Conservation (phyloP, 257 asterid species). For the Henckelia pumila region DNA sequence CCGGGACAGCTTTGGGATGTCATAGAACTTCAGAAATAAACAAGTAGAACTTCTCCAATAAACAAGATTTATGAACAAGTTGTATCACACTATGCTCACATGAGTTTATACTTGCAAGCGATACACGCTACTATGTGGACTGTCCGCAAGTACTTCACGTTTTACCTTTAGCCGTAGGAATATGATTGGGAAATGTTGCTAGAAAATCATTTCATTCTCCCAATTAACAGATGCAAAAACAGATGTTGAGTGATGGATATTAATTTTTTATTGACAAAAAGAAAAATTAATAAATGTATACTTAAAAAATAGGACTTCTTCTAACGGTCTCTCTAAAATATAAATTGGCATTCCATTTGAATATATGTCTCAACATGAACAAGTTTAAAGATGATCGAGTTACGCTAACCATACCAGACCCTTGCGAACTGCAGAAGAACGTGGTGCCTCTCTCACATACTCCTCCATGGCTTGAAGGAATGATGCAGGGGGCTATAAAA, state of each 20-base stretch:
- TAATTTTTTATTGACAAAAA: not conserved
- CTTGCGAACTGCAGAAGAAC: constrained; percentile 65
- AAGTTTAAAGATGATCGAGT: constrained; percentile 14
- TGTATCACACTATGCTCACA: not conserved
- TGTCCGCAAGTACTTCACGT: not conserved
- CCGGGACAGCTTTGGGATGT: not conserved
- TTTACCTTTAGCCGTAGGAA: not conserved
- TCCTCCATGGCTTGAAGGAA: constrained; percentile 98
- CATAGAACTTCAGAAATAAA: no score
- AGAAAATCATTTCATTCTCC: not conserved
- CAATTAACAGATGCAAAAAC: not conserved
- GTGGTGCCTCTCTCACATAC: constrained; percentile 94
- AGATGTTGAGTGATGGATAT: not conserved
- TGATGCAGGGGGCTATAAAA: constrained; percentile 87
- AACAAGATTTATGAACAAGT: not conserved
- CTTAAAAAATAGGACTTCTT: not conserved
- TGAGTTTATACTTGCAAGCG: not conserved
- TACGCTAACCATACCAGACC: constrained; percentile 48
- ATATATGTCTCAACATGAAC: not conserved
- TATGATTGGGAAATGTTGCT: not conserved
- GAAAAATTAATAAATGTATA: no score
- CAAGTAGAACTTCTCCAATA: not conserved
- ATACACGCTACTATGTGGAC: not conserved
- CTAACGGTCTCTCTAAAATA: not conserved
- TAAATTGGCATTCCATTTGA: not conserved